Evolutionary conservation across 495 filamentous ascomycete species (phyloP).

Genomic region (Penicillium crystallinum): DNA sequence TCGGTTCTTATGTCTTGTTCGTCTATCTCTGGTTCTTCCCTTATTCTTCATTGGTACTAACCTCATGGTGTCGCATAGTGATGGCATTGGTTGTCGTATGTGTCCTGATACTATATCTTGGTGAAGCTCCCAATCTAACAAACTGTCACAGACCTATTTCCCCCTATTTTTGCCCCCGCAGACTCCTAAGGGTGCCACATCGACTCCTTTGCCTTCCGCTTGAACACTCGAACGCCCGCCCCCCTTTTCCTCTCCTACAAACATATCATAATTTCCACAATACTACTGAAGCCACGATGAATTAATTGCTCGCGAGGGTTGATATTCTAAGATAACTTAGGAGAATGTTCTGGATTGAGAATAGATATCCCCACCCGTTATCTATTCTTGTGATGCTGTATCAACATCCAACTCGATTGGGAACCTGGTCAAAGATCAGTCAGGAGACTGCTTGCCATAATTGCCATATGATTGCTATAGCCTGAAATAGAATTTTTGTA

Average conservation of each 20-base stretch:
- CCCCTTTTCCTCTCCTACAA: constrained; percentile 10
- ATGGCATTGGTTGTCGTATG: constrained; percentile 70
- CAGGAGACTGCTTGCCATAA: background rate
- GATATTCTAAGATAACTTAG: background rate
- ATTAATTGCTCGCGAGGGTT: background rate
- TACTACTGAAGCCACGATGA: background rate
- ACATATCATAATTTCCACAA: constrained; percentile 1
- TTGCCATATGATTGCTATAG: background rate
- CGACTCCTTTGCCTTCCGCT: constrained; percentile 40
- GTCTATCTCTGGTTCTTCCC: constrained; percentile 25
- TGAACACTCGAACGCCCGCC: constrained; percentile 11
- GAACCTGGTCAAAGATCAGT: constrained; percentile 3
- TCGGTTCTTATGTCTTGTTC: constrained; percentile 79
- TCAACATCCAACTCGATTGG: constrained; percentile 9
- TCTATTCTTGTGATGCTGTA: constrained; percentile 9
- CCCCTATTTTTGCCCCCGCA: constrained; percentile 74
- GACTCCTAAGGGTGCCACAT: constrained; percentile 33
- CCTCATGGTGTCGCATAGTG: constrained; percentile 44
- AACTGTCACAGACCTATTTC: constrained; percentile 60
- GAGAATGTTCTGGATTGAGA: background rate
- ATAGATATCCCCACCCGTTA: background rate
- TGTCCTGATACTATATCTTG: constrained; percentile 5
- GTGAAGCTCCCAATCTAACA: constrained; percentile 10
- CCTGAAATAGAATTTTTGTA: background rate
- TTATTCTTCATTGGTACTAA: background rate